These are phyloP conservation scores for Achaetomiella virescens DNA, from an alignment of 495 filamentous ascomycete species.

Conservation along the genomic window DNA sequence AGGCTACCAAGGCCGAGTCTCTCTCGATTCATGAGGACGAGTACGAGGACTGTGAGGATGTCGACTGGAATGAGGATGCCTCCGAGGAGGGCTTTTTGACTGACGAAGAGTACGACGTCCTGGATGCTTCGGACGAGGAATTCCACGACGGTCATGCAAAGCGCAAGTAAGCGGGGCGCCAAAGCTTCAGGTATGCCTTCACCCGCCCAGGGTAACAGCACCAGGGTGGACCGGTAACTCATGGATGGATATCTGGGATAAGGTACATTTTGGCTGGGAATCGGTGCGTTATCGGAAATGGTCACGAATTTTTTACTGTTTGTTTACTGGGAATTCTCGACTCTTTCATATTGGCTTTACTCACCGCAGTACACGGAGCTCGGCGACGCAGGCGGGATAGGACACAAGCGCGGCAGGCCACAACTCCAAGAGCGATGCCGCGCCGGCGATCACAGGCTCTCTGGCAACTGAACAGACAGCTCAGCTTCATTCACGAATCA, in stretches of 20 bases:
- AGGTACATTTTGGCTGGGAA: neutral
- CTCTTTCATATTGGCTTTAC: neutral
- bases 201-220: neutral
- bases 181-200: neutral
- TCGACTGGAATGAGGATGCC: constrained; percentile 56
- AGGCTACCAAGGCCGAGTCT: constrained; percentile 23
- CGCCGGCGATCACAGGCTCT: too few relatives aligned
- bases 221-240: neutral
- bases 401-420: too few relatives aligned
- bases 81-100: constrained; percentile 71
- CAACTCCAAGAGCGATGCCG: too few relatives aligned
- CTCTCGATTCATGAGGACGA: constrained; percentile 47
- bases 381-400: too few relatives aligned
- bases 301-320: neutral
- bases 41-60: constrained; percentile 54
- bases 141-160: constrained; percentile 37
- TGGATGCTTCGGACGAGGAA: constrained; percentile 93
- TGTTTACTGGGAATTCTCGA: neutral
- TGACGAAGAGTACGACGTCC: constrained; percentile 95
- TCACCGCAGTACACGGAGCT: neutral
- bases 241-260: neutral
- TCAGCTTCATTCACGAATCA: too few relatives aligned
- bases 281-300: neutral
- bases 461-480: too few relatives aligned
- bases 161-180: constrained; percentile 28